Evolutionary conservation across 495 filamentous ascomycete species (phyloP), one percentile per base, ranked within the genome.

Genomic region (Friedmanniomyces simplex): DNA sequence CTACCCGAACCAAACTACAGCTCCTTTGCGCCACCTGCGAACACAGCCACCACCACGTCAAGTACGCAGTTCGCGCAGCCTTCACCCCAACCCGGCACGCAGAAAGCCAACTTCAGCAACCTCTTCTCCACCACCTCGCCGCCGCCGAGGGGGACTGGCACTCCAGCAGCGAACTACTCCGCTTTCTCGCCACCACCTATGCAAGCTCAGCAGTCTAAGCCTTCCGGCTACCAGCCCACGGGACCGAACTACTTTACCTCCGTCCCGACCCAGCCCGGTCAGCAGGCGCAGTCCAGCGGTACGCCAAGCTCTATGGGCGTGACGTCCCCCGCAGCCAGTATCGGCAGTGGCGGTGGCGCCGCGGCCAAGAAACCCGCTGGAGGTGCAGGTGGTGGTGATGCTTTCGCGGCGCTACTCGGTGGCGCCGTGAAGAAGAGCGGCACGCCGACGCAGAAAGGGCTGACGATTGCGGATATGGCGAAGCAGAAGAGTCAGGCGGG

Each of bases 181-280:
- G 72, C 77, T 34, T 79, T 75, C 41, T 72, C 74, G 7, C 59
- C 69, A 14, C 62, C 72, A 21, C 66, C 72, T 50, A 69, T 73
- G 43, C 71, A 74, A 54, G 36, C 50, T 43, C 84, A 78, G 51
- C 63, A n/a, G n/a, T n/a, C 82, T 66, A 79, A 74, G 70, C 82
- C 82, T n/a, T 72, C 77, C 0, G 80, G 80, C 22, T 96, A 81
- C 75, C 88, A 93, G 70, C 82, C 85, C 11, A 68, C 83, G 4
- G 79, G 81, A 26, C 93, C 93, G 28, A 98, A 98, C 72, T 98
- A 98, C 76, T 98, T 89, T 72, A 91, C 88, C 37, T 91, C 91
- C 11, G 81, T 96, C 30, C 72, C 49, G 63, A 71, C 22, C 47
- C 57, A 37, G 61, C 62, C 18, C 55, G 67, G 18, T 45, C 66